Conservation (phyloP, 1,284 basidiomycete genomes). For the Apiotrichum akiyoshidainum region DNA sequence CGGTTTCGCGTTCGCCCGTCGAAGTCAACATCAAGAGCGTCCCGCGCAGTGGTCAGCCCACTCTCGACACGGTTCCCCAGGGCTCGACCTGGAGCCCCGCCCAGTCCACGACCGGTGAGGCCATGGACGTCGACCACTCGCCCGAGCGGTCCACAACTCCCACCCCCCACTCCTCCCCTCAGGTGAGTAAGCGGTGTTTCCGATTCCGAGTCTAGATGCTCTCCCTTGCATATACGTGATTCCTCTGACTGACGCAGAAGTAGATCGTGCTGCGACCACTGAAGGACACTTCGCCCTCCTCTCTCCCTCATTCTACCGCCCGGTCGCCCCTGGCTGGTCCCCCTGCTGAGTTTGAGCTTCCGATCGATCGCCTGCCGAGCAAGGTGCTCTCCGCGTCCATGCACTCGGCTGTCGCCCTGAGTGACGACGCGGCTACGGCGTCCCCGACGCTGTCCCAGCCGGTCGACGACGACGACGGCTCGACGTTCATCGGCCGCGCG, state of each 20-base stretch:
- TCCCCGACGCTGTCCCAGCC: constrained; percentile 16
- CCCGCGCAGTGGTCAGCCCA: background rate
- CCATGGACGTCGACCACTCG: constrained; percentile 41
- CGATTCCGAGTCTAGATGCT: background rate
- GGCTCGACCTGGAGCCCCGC: constrained; percentile 19
- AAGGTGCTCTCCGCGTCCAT: too few relatives aligned
- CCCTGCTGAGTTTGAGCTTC: background rate
- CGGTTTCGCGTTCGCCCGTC: constrained; percentile 20
- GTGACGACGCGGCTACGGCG: background rate
- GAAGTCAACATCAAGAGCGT: constrained; percentile 9
- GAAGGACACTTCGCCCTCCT: constrained; percentile 47
- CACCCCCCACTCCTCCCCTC: constrained; percentile 52
- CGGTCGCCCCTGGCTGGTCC: constrained; percentile 4
- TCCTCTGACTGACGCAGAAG: constrained; percentile 28
- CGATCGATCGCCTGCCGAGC: background rate
- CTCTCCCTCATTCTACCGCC: constrained; percentile 40
- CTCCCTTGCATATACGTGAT: constrained; percentile 4
- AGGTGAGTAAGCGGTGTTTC: constrained; percentile 37
- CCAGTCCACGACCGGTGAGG: constrained; percentile 12
- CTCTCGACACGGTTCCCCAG: constrained; percentile 30
- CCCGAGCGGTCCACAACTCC: constrained; percentile 47
- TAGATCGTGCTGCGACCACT: constrained; percentile 47
- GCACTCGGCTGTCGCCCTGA: background rate
- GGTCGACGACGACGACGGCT: constrained; percentile 37
- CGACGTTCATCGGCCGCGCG: constrained; percentile 47